Percentiles rank a stretch among this genome's conserved stretches.
Evolutionary conservation across 768 basidiomycete species (phyloP).

Genomic region (Plicaturopsis crispa): DNA sequence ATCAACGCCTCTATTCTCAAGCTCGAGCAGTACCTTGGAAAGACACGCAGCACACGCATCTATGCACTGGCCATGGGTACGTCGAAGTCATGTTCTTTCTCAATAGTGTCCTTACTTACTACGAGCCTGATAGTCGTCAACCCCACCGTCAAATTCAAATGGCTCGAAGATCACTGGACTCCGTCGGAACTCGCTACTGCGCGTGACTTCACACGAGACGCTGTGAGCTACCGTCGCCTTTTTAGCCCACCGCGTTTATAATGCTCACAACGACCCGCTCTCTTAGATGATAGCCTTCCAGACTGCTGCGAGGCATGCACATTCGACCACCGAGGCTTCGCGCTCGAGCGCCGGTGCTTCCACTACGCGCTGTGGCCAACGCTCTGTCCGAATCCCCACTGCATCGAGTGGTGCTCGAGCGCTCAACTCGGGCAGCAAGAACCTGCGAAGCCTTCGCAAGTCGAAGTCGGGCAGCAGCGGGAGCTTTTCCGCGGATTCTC

Average conservation of each 20-base stretch:
- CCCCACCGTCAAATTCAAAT: constrained; percentile 6
- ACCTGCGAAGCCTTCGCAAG: no score
- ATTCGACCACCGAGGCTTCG: no score
- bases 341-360: no score
- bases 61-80: constrained; percentile 12
- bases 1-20: constrained; percentile 7
- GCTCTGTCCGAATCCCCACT: no score
- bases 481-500: no score
- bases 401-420: no score
- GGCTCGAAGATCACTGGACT: constrained; percentile 6
- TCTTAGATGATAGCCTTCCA: no score
- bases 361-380: no score
- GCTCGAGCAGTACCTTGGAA: constrained; percentile 7
- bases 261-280: no score
- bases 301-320: no score
- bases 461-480: no score
- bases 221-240: neutral
- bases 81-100: constrained; percentile 1
- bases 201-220: constrained; percentile 6
- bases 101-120: neutral
- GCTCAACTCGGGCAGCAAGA: no score
- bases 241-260: neutral
- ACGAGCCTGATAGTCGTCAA: constrained; percentile 2
- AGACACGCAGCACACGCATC: constrained; percentile 7
- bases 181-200: constrained; percentile 6